Percentiles rank a stretch among this genome's conserved stretches.
phyloP scores from a whole-genome alignment of 495 filamentous ascomycete genomes.

The Trichoderma gamsii region DNA sequence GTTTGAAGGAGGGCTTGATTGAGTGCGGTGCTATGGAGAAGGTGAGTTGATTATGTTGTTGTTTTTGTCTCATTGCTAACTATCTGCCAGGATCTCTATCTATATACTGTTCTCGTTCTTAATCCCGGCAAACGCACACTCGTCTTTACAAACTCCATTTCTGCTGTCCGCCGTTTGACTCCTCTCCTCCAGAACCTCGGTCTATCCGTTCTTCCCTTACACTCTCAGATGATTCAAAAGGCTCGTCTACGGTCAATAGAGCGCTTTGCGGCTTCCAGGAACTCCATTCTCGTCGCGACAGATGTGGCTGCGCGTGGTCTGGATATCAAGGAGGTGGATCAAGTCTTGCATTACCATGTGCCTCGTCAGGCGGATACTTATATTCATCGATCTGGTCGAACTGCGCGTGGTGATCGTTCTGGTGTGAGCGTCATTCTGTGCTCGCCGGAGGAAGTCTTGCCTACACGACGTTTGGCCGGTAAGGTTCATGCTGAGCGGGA shows the following conservation, averaged over 20 bases:
- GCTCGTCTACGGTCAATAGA: slow-evolving; percentile 90
- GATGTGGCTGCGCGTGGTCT: slow-evolving; percentile 96
- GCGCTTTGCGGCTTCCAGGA: slow-evolving; percentile 33
- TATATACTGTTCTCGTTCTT: slow-evolving; percentile 81
- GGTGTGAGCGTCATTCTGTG: slow-evolving; percentile 84
- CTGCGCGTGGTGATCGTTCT: slow-evolving; percentile 70
- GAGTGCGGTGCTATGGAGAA: slow-evolving; percentile 93
- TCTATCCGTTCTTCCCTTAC: slow-evolving; percentile 70
- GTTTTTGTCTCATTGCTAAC: slow-evolving; percentile 16
- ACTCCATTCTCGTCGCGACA: slow-evolving; percentile 80
- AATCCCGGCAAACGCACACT: slow-evolving; percentile 73
- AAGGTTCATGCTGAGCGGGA: slow-evolving; percentile 66
- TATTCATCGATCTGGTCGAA: slow-evolving; percentile 92
- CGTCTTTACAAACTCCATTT: slow-evolving; percentile 93
- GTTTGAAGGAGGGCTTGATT: slow-evolving; percentile 81
- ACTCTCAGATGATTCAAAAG: slow-evolving; percentile 94
- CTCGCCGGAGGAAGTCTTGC: slow-evolving; percentile 81
- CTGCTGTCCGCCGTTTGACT: slow-evolving; percentile 78
- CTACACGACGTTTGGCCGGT: slow-evolving; percentile 72
- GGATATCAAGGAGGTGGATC: slow-evolving; percentile 81
- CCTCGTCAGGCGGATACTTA: slow-evolving; percentile 88
- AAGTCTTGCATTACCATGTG: slow-evolving; percentile 91
- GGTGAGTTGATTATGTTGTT: slow-evolving; percentile 34
- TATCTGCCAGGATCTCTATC: slow-evolving; percentile 67
- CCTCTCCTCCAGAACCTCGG: slow-evolving; percentile 79